phyloP scores from a whole-genome alignment of 306 rosid species.

The Spatholobus suberectus region DNA sequence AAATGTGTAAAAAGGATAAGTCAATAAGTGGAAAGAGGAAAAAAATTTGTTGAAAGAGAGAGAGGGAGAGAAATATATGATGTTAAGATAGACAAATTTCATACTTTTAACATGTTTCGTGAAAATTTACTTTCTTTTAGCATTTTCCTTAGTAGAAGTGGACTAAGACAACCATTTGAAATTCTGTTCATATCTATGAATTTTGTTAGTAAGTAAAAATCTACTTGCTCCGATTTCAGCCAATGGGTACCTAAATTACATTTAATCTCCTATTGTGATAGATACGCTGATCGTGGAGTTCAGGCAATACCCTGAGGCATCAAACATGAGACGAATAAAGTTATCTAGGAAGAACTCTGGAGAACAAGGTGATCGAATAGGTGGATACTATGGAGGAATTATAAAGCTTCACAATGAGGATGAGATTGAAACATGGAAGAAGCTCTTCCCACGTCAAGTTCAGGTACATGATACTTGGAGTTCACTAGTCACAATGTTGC shows the following conservation, averaged over 20 bases:
- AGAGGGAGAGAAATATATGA: no score
- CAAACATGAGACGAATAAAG: conserved; percentile 57
- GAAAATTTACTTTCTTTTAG: not conserved
- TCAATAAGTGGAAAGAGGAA: no score
- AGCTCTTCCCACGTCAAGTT: conserved; percentile 43
- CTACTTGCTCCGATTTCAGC: not conserved
- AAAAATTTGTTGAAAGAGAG: no score
- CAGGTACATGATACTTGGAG: conserved; percentile 23
- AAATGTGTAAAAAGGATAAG: no score
- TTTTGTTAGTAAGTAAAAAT: not conserved
- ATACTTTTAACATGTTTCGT: no score
- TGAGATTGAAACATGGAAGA: conserved; percentile 67
- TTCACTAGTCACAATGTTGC: not conserved
- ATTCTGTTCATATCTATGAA: not conserved
- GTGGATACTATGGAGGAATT: conserved; percentile 74
- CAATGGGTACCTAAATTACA: not conserved
- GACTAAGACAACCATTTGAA: not conserved
- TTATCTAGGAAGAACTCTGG: conserved; percentile 45
- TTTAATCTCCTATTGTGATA: not conserved
- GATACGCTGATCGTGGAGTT: conserved; percentile 42
- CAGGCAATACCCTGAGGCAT: conserved; percentile 55
- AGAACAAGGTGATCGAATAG: conserved; percentile 58
- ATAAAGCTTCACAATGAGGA: conserved; percentile 58
- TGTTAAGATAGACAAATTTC: no score
- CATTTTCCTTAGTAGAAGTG: not conserved